These are phyloP conservation scores for Suhomyces terraborum DNA, from an alignment of 1,139 yeast species.

Conservation along the genomic window DNA sequence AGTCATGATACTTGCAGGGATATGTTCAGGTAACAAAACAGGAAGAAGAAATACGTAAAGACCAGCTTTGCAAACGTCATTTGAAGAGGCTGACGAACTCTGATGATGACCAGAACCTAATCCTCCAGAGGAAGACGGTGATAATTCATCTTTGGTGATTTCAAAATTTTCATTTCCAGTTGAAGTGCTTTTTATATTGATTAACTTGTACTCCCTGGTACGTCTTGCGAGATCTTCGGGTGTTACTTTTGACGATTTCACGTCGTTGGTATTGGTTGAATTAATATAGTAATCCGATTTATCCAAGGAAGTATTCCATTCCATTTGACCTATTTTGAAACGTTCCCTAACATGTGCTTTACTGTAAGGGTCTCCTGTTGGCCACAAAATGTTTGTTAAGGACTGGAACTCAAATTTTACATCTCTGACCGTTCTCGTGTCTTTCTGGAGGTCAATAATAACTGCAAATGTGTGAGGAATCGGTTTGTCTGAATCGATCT, in stretches of 20 bases:
- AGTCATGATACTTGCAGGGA: slow-evolving; percentile 70
- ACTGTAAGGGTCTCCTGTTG: slow-evolving; percentile 55
- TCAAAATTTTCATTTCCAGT: slow-evolving; percentile 11
- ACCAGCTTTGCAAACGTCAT: slow-evolving; percentile 58
- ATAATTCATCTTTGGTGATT: slow-evolving; percentile 7
- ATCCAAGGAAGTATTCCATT: slow-evolving; percentile 46
- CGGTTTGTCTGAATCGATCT: slow-evolving; percentile 44
- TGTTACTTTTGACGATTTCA: slow-evolving; percentile 29
- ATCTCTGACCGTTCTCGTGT: slow-evolving; percentile 29
- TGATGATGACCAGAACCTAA: background rate
- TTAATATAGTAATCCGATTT: slow-evolving; percentile 53
- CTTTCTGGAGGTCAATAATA: slow-evolving; percentile 42
- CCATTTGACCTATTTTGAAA: slow-evolving; percentile 50
- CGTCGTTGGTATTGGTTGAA: slow-evolving; percentile 39
- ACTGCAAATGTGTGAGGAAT: slow-evolving; percentile 52
- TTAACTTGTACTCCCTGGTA: slow-evolving; percentile 38
- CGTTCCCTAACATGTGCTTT: slow-evolving; percentile 44
- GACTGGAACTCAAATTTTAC: slow-evolving; percentile 39
- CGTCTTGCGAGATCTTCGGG: slow-evolving; percentile 40
- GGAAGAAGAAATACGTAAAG: slow-evolving; percentile 79
- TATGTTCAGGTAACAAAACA: slow-evolving; percentile 63
- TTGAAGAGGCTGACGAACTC: background rate
- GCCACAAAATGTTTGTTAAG: slow-evolving; percentile 50
- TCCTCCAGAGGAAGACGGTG: background rate
- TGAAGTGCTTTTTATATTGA: slow-evolving; percentile 25